Evolutionary conservation across 352 stramenopile species (phyloP), one percentile per base, ranked within the genome.

Genomic region (Saprolegnia parasitica): DNA sequence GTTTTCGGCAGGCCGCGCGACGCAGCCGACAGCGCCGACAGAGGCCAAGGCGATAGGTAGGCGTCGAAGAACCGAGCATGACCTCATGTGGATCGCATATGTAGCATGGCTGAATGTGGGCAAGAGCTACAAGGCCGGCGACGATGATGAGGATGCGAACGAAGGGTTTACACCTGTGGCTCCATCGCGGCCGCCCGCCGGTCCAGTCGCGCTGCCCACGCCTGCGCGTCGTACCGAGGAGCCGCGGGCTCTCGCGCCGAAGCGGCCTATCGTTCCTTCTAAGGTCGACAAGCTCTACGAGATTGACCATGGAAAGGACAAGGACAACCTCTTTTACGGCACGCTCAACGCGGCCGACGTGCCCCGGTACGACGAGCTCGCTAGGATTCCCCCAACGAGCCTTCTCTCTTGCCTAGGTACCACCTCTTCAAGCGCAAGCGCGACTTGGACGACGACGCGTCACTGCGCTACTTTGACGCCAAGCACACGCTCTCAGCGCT

Each of bases 251-350:
- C 42, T n/a, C 8, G 42, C 42, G 42, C 42, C 3, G 3, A 49
- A 49, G 18, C 13, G 13, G 11, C 42, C 42, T 2, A n/a, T 49
- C 13, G 42, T 10, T n/a, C 42, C 42, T 15, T 49, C 42, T 8
- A 49, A 49, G 42, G 42, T 49, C 42, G 42, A 49, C 42, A 49
- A 49, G 42, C 42, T 91, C 6, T 93, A 87, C 57, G 80, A 90
- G 52, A 80, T 86, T 35, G 87, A 95, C 56, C 74, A 77, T 45
- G 71, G 68, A 0, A 84, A 85, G 20, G 87, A 95, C 72, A 71
- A 67, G 15, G 79, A 93, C 1, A 95, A 95, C 57, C 47, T 49
- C 0, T 76, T 91, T 39, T 95, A 83, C 39, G 85, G 87, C 23
- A 81, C 81, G 1, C 72, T 87, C 16, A 89, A 88, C 57, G 75